phyloP scores from a whole-genome alignment of 192 early-diverging fungal species.

The Coemansia sp. region DNA sequence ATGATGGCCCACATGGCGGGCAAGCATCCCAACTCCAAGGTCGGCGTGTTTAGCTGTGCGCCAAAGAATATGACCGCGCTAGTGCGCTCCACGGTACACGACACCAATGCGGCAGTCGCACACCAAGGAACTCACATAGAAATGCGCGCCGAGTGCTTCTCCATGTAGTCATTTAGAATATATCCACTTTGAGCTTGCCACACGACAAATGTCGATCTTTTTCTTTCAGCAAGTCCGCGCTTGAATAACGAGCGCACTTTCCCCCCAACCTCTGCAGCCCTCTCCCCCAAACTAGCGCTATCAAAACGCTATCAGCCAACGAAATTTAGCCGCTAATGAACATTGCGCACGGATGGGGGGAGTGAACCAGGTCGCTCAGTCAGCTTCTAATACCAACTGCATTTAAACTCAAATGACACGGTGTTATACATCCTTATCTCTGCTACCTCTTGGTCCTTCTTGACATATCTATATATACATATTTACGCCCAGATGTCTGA shows the following conservation, averaged over 20 bases:
- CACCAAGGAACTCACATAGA: conserved; percentile 50
- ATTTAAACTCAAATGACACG: not conserved
- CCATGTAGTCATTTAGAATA: conserved; percentile 21
- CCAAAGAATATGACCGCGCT: conserved; percentile 37
- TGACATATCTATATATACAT: not conserved
- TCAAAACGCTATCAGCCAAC: not conserved
- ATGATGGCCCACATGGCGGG: conserved; percentile 52
- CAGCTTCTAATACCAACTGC: not conserved
- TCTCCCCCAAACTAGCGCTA: not conserved
- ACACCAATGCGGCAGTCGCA: conserved; percentile 49
- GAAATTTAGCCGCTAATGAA: not conserved
- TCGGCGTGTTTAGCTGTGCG: conserved; percentile 56
- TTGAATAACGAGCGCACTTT: not conserved
- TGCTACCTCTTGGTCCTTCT: not conserved
- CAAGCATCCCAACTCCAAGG: conserved; percentile 37
- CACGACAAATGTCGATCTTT: not conserved
- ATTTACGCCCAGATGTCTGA: conserved; percentile 19
- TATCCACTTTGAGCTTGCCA: not conserved
- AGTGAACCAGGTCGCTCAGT: not conserved
- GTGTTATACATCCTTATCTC: not conserved
- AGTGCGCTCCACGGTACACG: conserved; percentile 48
- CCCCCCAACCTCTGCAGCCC: conserved; percentile 1
- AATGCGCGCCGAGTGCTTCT: conserved; percentile 55
- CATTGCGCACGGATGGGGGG: not conserved
- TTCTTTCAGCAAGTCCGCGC: not conserved